phyloP scores from a whole-genome alignment of 2,329 filamentous ascomycete genomes.

The Macrophomina phaseolina region DNA sequence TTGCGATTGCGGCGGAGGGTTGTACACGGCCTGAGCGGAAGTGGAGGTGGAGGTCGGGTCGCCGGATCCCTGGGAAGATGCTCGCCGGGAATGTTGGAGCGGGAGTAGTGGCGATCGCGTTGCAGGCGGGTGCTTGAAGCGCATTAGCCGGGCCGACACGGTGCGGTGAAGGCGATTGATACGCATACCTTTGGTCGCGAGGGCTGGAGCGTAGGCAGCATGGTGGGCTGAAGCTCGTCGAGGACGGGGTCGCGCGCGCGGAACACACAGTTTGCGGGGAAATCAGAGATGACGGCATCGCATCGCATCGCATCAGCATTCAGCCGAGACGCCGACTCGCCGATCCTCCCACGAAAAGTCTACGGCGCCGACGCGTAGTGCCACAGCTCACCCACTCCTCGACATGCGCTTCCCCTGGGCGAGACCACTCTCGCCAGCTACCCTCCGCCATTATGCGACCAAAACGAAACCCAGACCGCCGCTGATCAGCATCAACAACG shows the following conservation, averaged over 20 bases:
- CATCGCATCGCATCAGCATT: neutral
- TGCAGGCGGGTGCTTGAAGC: conserved; percentile 10
- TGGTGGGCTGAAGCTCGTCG: conserved; percentile 28
- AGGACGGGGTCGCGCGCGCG: neutral
- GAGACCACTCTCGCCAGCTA: neutral
- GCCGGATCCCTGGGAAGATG: conserved; percentile 5
- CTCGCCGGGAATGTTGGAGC: conserved; percentile 34
- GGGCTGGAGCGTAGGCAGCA: conserved; percentile 49
- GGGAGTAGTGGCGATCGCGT: conserved; percentile 22
- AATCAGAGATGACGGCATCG: conserved; percentile 3
- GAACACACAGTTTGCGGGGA: neutral
- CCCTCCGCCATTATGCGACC: conserved; percentile 3
- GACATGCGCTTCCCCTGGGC: conserved; percentile 13
- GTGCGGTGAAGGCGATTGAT: neutral
- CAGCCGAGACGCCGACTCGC: neutral
- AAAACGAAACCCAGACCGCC: neutral
- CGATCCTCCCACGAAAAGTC: conserved; percentile 18
- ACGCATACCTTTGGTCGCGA: conserved; percentile 45
- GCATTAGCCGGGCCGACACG: neutral
- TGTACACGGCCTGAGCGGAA: neutral
- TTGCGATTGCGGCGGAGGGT: neutral
- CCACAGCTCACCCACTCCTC: neutral
- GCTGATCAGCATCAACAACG: conserved; percentile 72
- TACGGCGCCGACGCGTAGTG: neutral
- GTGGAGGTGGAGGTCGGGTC: neutral